Conservation (phyloP, 2,329 filamentous ascomycete genomes). For the Eutypa lata region DNA sequence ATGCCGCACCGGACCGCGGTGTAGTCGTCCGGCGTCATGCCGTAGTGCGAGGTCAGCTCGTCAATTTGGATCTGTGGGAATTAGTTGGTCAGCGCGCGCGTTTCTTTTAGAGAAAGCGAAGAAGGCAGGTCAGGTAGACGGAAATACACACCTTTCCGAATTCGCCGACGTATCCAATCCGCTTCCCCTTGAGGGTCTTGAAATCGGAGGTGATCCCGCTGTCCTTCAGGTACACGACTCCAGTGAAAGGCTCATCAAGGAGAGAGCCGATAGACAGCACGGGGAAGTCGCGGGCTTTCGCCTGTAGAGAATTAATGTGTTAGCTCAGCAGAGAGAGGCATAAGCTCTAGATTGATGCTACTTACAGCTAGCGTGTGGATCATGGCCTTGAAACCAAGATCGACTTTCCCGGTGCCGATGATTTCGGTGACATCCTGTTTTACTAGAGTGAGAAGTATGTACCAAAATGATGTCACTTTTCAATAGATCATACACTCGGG, state of each 20-base stretch:
- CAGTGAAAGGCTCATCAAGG: conserved; percentile 77
- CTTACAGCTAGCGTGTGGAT: conserved; percentile 73
- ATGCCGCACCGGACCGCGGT: conserved; percentile 76
- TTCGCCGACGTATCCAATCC: conserved; percentile 76
- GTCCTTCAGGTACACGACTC: conserved; percentile 71
- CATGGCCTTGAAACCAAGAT: conserved; percentile 81
- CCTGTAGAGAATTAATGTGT: conserved; percentile 37
- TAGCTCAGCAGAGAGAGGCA: background rate
- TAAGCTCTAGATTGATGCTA: conserved; percentile 1
- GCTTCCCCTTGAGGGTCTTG: conserved; percentile 70
- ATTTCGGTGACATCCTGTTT: conserved; percentile 73
- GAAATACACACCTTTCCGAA: conserved; percentile 57
- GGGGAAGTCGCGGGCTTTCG: conserved; percentile 72
- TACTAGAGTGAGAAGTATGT: conserved; percentile 9
- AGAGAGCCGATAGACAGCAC: conserved; percentile 71
- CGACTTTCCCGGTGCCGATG: conserved; percentile 71
- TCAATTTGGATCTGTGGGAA: conserved; percentile 66
- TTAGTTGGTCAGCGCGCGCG: conserved; percentile 1
- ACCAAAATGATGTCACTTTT: background rate
- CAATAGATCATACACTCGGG: conserved; percentile 55
- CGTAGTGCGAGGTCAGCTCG: conserved; percentile 74
- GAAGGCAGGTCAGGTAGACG: no score
- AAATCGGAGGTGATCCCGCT: conserved; percentile 75
- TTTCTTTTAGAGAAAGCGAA: background rate
- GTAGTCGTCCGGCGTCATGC: conserved; percentile 70